Percentiles rank a stretch among this genome's conserved stretches.
These are phyloP conservation scores for Sequoiadendron giganteum DNA, from an alignment of 75 land plant genomes.

Conservation along the genomic window DNA sequence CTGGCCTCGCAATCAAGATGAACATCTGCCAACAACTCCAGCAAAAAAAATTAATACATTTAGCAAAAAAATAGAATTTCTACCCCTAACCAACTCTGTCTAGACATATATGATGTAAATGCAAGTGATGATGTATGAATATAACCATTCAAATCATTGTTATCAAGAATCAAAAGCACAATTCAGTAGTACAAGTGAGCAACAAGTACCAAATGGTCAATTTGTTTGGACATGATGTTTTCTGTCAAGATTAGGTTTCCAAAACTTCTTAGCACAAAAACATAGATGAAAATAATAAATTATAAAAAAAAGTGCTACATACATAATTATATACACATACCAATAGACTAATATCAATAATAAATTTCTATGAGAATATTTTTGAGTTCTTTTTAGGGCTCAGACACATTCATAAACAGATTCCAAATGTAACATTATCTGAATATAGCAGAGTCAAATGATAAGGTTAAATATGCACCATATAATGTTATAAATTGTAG, in stretches of 20 bases:
- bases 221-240: background rate
- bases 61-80: background rate
- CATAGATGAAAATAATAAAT: too few relatives aligned
- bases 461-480: background rate
- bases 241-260: too few relatives aligned
- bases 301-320: too few relatives aligned
- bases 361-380: background rate
- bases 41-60: background rate
- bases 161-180: background rate
- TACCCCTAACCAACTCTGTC: background rate
- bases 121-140: background rate
- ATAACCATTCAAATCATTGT: background rate
- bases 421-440: background rate
- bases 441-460: background rate
- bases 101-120: background rate
- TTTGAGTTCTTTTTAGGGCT: too few relatives aligned
- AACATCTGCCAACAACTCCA: slow-evolving; percentile 55
- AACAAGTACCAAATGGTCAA: background rate
- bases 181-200: background rate
- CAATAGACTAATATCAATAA: background rate
- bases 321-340: too few relatives aligned
- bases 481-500: too few relatives aligned
- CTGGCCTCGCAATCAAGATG: slow-evolving; percentile 95
- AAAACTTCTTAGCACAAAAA: too few relatives aligned
- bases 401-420: background rate